Evolutionary conservation across 441 rosid species (phyloP).

Genomic region (Mallotus japonicus): DNA sequence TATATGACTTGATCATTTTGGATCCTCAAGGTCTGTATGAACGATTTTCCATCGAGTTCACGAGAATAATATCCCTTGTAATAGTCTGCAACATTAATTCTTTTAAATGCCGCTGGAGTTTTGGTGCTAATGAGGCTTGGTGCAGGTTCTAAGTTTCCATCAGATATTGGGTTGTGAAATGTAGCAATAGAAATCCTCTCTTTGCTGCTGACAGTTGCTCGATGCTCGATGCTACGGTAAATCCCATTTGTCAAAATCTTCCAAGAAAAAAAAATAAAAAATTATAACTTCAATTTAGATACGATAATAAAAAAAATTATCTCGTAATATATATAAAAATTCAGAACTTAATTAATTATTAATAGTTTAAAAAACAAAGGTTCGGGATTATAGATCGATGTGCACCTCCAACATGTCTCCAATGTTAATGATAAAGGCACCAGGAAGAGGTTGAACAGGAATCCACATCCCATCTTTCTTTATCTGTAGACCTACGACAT

Average conservation of each 20-base stretch:
- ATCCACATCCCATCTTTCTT: constrained; percentile 40
- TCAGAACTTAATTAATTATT: too few relatives aligned
- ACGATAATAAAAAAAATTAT: too few relatives aligned
- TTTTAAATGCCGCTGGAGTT: constrained; percentile 26
- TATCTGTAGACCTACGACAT: constrained; percentile 41
- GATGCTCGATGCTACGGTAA: constrained; percentile 35
- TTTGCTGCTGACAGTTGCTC: constrained; percentile 29
- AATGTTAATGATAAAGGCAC: constrained; percentile 40
- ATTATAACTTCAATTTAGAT: too few relatives aligned
- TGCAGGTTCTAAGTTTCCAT: constrained; percentile 29
- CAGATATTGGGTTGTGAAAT: constrained; percentile 26
- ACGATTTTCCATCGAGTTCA: constrained; percentile 31
- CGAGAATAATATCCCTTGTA: constrained; percentile 17
- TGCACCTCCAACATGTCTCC: constrained; percentile 51
- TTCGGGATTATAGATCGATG: too few relatives aligned
- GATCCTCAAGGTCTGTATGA: constrained; percentile 15
- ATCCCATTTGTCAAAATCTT: constrained; percentile 4
- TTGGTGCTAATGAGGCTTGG: constrained; percentile 24
- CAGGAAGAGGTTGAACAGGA: constrained; percentile 32
- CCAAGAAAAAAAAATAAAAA: too few relatives aligned
- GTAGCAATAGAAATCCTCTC: constrained; percentile 35
- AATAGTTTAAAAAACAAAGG: too few relatives aligned
- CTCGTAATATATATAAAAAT: too few relatives aligned
- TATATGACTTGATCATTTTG: background rate
- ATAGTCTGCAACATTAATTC: constrained; percentile 11